Conservation (phyloP, 148 eudicot genomes). For the Limonium bicolor region DNA sequence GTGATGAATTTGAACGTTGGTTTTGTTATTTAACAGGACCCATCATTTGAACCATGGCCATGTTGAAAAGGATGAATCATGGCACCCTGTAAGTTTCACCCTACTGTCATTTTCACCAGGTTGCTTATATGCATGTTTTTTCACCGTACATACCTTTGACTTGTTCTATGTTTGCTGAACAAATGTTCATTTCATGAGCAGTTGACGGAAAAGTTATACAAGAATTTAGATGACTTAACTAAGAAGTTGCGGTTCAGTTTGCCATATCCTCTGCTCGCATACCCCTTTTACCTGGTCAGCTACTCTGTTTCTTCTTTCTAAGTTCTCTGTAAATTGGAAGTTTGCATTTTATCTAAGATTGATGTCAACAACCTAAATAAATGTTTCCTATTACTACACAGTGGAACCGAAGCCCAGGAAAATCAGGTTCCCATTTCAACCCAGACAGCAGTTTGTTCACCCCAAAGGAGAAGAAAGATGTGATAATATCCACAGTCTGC, state of each 20-base stretch:
- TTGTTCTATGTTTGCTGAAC: conserved; percentile 1
- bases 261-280: conserved; percentile 66
- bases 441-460: conserved; percentile 48
- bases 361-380: too few species aligned
- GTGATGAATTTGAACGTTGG: too few species aligned
- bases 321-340: not conserved
- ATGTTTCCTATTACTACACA: too few species aligned
- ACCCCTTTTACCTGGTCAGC: conserved; percentile 62
- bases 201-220: conserved; percentile 45
- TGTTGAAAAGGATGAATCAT: conserved; percentile 78
- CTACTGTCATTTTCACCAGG: not conserved
- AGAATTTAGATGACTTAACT: conserved; percentile 23
- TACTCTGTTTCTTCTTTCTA: not conserved
- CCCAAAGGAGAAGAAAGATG: conserved; percentile 37
- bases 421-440: conserved; percentile 51
- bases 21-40: too few species aligned
- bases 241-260: conserved; percentile 46
- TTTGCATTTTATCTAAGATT: not conserved
- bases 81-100: conserved; percentile 47
- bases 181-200: conserved; percentile 9
- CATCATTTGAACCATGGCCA: conserved; percentile 85
- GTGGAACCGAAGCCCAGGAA: conserved; percentile 66
- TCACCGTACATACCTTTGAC: not conserved
- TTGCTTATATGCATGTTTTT: not conserved
- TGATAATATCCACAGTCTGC: conserved; percentile 53